phyloP scores from a whole-genome alignment of 805 yeast species.

The Millerozyma acaciae region DNA sequence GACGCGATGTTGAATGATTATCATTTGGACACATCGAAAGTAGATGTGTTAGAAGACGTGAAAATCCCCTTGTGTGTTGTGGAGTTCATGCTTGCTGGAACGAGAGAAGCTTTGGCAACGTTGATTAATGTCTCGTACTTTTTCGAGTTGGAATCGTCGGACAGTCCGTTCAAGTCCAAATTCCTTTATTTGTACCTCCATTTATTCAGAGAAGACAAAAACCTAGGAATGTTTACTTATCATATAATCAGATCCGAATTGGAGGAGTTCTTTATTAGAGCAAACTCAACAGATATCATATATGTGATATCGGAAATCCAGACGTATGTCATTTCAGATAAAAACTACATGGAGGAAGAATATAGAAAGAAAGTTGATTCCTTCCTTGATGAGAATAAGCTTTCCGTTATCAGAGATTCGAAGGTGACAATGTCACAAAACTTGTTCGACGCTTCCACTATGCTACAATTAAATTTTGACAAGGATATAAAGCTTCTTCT shows the following conservation, averaged over 20 bases:
- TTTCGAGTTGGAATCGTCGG: slow-evolving; percentile 26
- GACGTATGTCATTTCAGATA: slow-evolving; percentile 14
- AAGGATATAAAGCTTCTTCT: slow-evolving; percentile 20
- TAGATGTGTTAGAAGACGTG: slow-evolving; percentile 11
- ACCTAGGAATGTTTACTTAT: slow-evolving; percentile 22
- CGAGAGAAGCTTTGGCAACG: slow-evolving; percentile 18
- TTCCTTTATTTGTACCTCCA: slow-evolving; percentile 27
- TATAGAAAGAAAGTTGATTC: slow-evolving; percentile 12
- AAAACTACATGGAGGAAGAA: slow-evolving; percentile 14
- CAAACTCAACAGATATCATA: slow-evolving; percentile 24
- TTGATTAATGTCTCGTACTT: slow-evolving; percentile 29
- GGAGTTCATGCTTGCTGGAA: slow-evolving; percentile 20
- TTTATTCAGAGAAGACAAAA: slow-evolving; percentile 18
- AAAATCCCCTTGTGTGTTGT: slow-evolving; percentile 26
- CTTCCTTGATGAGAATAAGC: slow-evolving; percentile 13
- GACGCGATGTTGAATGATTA: slow-evolving; percentile 19
- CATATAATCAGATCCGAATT: slow-evolving; percentile 29
- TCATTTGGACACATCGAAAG: slow-evolving; percentile 13
- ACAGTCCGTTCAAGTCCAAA: slow-evolving; percentile 23
- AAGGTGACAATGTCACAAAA: slow-evolving; percentile 8
- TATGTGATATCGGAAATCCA: slow-evolving; percentile 26
- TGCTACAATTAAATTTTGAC: slow-evolving; percentile 10
- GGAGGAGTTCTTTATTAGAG: slow-evolving; percentile 23
- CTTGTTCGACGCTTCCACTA: no score
- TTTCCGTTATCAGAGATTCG: slow-evolving; percentile 10